Conservation (phyloP, 2,329 filamentous ascomycete genomes). For the Colletotrichum tropicicola region DNA sequence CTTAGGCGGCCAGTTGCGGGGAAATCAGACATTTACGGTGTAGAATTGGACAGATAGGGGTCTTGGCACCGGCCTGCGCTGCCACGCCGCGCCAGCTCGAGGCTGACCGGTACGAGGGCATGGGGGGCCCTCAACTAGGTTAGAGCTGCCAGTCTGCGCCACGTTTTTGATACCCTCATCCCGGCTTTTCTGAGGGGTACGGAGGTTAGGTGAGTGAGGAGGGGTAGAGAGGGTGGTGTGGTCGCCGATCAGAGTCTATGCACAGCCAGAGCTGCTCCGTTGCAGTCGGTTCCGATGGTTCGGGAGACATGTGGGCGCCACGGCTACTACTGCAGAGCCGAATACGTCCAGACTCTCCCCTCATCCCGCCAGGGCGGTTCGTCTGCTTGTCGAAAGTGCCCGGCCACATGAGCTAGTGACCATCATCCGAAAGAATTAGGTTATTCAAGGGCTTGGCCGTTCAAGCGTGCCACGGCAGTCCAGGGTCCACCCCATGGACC, state of each 20-base stretch:
- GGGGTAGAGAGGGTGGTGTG: background rate
- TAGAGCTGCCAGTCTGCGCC: conserved; percentile 5
- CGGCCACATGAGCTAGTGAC: background rate
- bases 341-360: background rate
- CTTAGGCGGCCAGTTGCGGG: conserved; percentile 12
- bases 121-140: background rate
- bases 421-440: background rate
- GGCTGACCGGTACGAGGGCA: background rate
- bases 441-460: conserved; percentile 9
- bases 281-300: conserved; percentile 7
- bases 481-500: background rate
- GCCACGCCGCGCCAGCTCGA: background rate
- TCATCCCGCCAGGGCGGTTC: conserved; percentile 14
- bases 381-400: conserved; percentile 6
- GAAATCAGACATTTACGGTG: conserved; percentile 8
- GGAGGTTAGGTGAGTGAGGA: background rate
- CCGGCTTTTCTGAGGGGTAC: background rate
- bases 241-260: too few species aligned
- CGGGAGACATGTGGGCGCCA: background rate
- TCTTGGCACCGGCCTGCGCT: conserved; percentile 8
- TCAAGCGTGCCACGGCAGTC: background rate
- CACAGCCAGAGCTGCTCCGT: background rate
- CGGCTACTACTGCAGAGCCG: background rate
- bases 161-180: background rate
- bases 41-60: conserved; percentile 13